Base-by-base conservation (phyloP, 2,329 filamentous ascomycete genomes). In the Ophiocordyceps australis region DNA sequence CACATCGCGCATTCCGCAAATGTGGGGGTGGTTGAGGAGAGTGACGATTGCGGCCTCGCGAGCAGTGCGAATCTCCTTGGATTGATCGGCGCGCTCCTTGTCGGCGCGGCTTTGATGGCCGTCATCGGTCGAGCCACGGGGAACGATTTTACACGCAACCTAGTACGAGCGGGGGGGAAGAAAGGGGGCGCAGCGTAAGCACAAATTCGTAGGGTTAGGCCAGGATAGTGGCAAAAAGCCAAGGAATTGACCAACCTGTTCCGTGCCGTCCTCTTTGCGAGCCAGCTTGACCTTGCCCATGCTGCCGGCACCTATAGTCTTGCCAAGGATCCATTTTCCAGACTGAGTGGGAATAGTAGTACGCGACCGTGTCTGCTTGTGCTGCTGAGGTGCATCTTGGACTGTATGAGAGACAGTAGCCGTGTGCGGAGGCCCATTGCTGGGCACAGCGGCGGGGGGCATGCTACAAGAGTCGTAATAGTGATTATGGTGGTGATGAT, bases 271-370 rank as follows among this genome's bases (percentile, higher is more conserved):
- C 38, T 77, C 66, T 51, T 91, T 91, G 41, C 80, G 80, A 14
- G 89, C 89, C 37, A 98, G 61, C 57, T 95, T 95, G 34, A 98
- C 89, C 52, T 95, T 95, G 36, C 89, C 89, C 89, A 98, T 98
- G 50, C 86, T 95, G 26, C 89, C 89, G 27, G 85, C 83, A 32
- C 89, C 89, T 41, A 98, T 89, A 4, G 89, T 95, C 61, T 95
- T 95, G 31, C 86, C 86, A 27, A 98, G 61, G 29, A 83, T 73
- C 83, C 86, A 98, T 58, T 85, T 82, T 30, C 89, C 89, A 9
- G 85, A 83, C 24, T 78, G 74, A 4, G 85, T 83, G 26, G 79
- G 80, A 45, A 98, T 92, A 21, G 80, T 86, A 9, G 86, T 94
- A 41, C 71, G 62, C 28, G 68, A 63, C 37, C 64, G 64, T 31